Conservation (phyloP, 768 basidiomycete genomes). For the Calocera cornea region DNA sequence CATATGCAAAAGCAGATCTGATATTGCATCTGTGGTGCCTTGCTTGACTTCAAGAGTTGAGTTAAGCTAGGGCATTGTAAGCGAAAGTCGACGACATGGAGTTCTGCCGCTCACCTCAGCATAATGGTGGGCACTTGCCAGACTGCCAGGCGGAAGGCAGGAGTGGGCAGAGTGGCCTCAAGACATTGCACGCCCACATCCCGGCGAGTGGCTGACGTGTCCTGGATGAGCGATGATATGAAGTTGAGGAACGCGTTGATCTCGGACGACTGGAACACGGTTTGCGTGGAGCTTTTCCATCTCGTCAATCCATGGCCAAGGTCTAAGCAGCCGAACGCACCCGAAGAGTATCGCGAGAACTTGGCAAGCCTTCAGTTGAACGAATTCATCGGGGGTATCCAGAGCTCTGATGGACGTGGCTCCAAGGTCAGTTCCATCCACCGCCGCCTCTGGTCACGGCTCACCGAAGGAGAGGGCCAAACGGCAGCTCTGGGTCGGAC, state of each 20-base stretch:
- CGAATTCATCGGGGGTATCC: slow-evolving; percentile 82
- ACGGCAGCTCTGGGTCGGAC: slow-evolving; percentile 67
- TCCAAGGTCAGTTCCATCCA: slow-evolving; percentile 13
- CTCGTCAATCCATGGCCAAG: background rate
- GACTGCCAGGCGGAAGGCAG: slow-evolving; percentile 62
- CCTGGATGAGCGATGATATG: slow-evolving; percentile 49
- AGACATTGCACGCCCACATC: slow-evolving; percentile 89
- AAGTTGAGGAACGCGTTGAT: slow-evolving; percentile 46
- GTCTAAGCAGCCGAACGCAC: slow-evolving; percentile 28
- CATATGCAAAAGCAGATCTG: slow-evolving; percentile 88
- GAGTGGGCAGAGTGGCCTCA: slow-evolving; percentile 69
- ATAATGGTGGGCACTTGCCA: slow-evolving; percentile 64
- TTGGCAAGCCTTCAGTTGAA: slow-evolving; percentile 80
- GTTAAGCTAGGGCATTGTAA: slow-evolving; percentile 42
- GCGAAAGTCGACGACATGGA: slow-evolving; percentile 2
- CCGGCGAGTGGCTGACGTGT: slow-evolving; percentile 41
- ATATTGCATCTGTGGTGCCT: slow-evolving; percentile 88
- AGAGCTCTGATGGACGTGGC: slow-evolving; percentile 46
- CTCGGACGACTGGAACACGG: slow-evolving; percentile 37
- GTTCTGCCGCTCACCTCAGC: slow-evolving; percentile 38
- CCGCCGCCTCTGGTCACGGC: slow-evolving; percentile 10
- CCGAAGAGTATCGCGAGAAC: slow-evolving; percentile 77
- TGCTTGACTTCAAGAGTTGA: slow-evolving; percentile 65
- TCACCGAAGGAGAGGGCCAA: slow-evolving; percentile 62
- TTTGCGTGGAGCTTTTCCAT: slow-evolving; percentile 35